A percentile compares a stretch with the other conserved stretches of the same genome.
These are phyloP conservation scores for Tuber calosporum DNA, from an alignment of 495 filamentous ascomycete species.

Conservation along the genomic window DNA sequence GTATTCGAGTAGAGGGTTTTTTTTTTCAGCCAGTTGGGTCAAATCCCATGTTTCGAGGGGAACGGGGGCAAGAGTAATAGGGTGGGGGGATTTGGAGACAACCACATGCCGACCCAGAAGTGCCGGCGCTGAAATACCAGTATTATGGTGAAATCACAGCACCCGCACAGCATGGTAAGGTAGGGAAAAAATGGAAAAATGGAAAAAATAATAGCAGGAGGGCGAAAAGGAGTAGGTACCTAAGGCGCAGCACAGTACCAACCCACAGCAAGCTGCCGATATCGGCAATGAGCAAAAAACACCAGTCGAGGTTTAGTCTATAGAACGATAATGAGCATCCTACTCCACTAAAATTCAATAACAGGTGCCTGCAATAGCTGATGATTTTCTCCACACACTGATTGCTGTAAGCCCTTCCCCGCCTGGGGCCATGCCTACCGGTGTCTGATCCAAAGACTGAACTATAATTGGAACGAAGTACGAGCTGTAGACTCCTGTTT, in stretches of 20 bases:
- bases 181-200: neutral
- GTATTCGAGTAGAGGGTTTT: neutral
- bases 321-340: neutral
- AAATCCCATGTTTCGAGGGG: neutral
- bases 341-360: neutral
- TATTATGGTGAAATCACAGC: neutral
- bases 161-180: neutral
- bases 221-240: neutral
- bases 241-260: neutral
- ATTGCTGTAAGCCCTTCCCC: neutral
- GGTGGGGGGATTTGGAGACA: neutral
- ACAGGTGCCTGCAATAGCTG: neutral
- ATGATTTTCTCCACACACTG: neutral
- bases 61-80: neutral
- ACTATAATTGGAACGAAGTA: neutral
- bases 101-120: neutral
- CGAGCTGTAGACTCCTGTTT: neutral
- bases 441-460: neutral
- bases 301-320: neutral
- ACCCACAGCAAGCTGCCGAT: neutral
- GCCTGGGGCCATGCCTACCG: neutral
- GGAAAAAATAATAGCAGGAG: neutral
- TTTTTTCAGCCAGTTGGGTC: neutral
- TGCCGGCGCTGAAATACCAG: neutral
- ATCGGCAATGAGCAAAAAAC: neutral